A percentile compares a stretch with the other conserved stretches of the same genome.
phyloP scores from a whole-genome alignment of 2,329 filamentous ascomycete species.

The Diplodia intermedia region DNA sequence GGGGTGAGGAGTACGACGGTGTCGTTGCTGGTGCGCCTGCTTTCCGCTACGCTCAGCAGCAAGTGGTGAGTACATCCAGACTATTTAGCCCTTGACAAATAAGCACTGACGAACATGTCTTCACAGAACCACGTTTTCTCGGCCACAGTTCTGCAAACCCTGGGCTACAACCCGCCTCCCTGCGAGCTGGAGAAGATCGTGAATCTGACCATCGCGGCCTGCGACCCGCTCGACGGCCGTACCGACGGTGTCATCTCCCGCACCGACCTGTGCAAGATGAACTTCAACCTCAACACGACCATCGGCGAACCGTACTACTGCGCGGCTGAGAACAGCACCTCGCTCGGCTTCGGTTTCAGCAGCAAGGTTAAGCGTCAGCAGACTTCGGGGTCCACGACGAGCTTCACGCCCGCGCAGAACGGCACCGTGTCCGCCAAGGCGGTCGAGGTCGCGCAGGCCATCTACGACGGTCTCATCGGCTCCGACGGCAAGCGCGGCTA shows the following conservation, averaged over 20 bases:
- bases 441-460: slow-evolving; percentile 39
- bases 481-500: slow-evolving; percentile 52
- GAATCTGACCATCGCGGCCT: slow-evolving; percentile 62
- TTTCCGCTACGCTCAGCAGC: slow-evolving; percentile 55
- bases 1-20: slow-evolving; percentile 57
- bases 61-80: slow-evolving; percentile 40
- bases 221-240: slow-evolving; percentile 63
- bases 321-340: slow-evolving; percentile 39
- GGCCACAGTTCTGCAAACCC: slow-evolving; percentile 49
- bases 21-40: slow-evolving; percentile 57
- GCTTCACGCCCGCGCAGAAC: slow-evolving; percentile 41
- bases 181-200: slow-evolving; percentile 60
- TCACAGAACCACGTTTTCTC: slow-evolving; percentile 49
- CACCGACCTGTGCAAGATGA: slow-evolving; percentile 56
- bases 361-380: slow-evolving; percentile 24
- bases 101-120: not conserved
- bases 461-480: slow-evolving; percentile 49
- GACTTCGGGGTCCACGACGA: slow-evolving; percentile 17
- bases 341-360: slow-evolving; percentile 36
- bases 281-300: slow-evolving; percentile 55
- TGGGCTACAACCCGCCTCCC: slow-evolving; percentile 52
- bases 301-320: slow-evolving; percentile 58
- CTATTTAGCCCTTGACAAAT: not conserved
- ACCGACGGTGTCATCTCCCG: slow-evolving; percentile 62
- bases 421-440: slow-evolving; percentile 45